A percentile compares a stretch with the other conserved stretches of the same genome.
Conservation (phyloP, 208 protist genomes). For the Novymonas esmeraldas region DNA sequence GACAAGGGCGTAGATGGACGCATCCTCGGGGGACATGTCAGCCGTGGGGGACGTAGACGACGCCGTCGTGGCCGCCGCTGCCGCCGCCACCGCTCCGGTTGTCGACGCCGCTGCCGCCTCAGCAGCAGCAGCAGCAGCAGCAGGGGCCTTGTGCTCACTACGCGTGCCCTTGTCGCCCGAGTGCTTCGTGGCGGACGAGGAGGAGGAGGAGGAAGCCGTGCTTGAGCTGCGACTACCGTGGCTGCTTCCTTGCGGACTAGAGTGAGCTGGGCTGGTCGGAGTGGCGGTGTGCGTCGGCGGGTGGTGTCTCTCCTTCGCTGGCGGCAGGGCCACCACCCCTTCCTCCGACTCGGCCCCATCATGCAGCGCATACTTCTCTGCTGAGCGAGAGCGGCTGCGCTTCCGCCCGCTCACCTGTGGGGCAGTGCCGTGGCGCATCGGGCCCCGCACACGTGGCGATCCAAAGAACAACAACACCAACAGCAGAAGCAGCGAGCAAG, state of each 20-base stretch:
- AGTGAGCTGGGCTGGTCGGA: not conserved
- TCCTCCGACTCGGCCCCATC: not conserved
- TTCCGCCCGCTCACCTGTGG: constrained; percentile 19
- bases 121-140: not conserved
- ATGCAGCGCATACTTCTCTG: not conserved
- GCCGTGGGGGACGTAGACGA: constrained; percentile 11
- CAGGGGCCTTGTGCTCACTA: constrained; percentile 1
- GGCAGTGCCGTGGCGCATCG: constrained; percentile 20
- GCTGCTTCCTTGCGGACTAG: constrained; percentile 6
- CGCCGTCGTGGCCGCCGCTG: not conserved
- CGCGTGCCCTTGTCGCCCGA: not conserved
- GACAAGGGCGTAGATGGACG: constrained; percentile 22
- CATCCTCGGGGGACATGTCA: constrained; percentile 20
- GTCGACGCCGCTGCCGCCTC: not conserved
- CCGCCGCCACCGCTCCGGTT: too few relatives aligned
- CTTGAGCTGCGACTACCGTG: constrained; percentile 12
- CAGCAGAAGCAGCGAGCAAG: not conserved
- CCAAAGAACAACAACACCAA: not conserved
- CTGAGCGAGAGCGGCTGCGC: constrained; percentile 32
- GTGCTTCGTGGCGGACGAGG: constrained; percentile 9
- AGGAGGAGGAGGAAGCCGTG: constrained; percentile 5
- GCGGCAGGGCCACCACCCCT: not conserved
- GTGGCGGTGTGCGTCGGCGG: not conserved
- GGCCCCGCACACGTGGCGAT: too few relatives aligned
- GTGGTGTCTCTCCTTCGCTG: constrained; percentile 1